phyloP scores from a whole-genome alignment of 768 basidiomycete genomes.

The Amanita jacksonii region DNA sequence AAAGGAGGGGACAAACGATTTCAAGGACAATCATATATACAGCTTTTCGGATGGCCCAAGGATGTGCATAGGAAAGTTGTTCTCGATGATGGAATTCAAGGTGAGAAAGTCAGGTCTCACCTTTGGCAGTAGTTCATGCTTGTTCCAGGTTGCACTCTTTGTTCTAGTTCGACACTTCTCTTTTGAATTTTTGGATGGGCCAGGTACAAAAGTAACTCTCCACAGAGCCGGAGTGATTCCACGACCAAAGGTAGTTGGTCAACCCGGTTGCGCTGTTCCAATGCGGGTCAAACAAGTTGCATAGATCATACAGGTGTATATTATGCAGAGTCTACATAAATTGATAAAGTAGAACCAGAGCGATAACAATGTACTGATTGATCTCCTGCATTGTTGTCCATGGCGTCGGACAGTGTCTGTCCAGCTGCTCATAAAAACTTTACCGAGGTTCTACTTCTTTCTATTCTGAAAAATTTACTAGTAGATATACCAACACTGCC shows the following conservation, averaged over 20 bases:
- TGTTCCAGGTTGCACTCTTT: slow-evolving; percentile 33
- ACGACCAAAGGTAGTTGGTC: slow-evolving; percentile 29
- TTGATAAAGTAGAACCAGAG: too few species aligned
- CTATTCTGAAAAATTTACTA: too few species aligned
- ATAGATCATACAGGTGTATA: too few species aligned
- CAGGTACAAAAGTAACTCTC: slow-evolving; percentile 25
- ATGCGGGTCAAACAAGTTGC: not conserved
- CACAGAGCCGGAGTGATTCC: slow-evolving; percentile 23
- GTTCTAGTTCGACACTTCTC: slow-evolving; percentile 33
- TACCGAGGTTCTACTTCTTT: too few species aligned
- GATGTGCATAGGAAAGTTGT: slow-evolving; percentile 33
- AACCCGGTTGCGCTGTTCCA: slow-evolving; percentile 2
- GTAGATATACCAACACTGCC: too few species aligned
- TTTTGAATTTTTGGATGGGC: slow-evolving; percentile 34
- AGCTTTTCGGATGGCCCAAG: slow-evolving; percentile 37
- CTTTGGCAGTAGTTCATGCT: too few species aligned
- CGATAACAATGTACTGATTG: too few species aligned
- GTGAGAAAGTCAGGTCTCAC: slow-evolving; percentile 19
- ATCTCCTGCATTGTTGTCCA: too few species aligned
- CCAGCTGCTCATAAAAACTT: too few species aligned
- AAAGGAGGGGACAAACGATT: slow-evolving; percentile 20
- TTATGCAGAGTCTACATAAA: too few species aligned
- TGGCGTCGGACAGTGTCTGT: too few species aligned
- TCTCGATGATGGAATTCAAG: slow-evolving; percentile 18
- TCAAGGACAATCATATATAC: slow-evolving; percentile 29